Conservation (phyloP, 2,329 filamentous ascomycete genomes). For the Didymellaceae sp. region DNA sequence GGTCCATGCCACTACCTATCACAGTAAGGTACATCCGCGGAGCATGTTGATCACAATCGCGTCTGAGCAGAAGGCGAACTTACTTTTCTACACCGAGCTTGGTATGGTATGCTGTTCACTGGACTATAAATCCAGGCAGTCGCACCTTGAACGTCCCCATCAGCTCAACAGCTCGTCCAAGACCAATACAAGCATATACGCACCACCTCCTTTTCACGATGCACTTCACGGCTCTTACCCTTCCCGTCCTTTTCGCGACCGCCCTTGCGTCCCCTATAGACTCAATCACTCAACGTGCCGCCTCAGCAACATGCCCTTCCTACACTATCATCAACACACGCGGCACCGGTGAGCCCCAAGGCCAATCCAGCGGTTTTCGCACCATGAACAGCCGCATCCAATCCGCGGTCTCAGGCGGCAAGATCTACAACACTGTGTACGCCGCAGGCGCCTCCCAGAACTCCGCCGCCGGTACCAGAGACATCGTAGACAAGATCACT, state of each 20-base stretch:
- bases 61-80: background rate
- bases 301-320: conserved; percentile 20
- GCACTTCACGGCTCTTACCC: conserved; percentile 16
- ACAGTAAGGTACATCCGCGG: background rate
- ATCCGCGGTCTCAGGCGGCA: conserved; percentile 39
- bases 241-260: conserved; percentile 18
- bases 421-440: conserved; percentile 47
- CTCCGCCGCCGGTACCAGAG: conserved; percentile 33
- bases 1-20: background rate
- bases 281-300: conserved; percentile 16
- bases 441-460: conserved; percentile 37
- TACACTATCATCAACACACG: conserved; percentile 37
- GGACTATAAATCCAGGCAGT: conserved; percentile 3
- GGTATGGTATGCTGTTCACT: background rate
- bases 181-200: background rate
- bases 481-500: conserved; percentile 45
- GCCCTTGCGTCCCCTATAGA: conserved; percentile 20
- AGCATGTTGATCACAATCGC: conserved; percentile 1
- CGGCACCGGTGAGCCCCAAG: conserved; percentile 28
- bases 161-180: background rate
- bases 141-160: background rate
- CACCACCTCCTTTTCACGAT: conserved; percentile 14
- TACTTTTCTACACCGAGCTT: background rate
- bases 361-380: conserved; percentile 33
- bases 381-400: conserved; percentile 44